These are phyloP conservation scores for Metschnikowia koreensis DNA, from an alignment of 805 yeast genomes.

Conservation along the genomic window DNA sequence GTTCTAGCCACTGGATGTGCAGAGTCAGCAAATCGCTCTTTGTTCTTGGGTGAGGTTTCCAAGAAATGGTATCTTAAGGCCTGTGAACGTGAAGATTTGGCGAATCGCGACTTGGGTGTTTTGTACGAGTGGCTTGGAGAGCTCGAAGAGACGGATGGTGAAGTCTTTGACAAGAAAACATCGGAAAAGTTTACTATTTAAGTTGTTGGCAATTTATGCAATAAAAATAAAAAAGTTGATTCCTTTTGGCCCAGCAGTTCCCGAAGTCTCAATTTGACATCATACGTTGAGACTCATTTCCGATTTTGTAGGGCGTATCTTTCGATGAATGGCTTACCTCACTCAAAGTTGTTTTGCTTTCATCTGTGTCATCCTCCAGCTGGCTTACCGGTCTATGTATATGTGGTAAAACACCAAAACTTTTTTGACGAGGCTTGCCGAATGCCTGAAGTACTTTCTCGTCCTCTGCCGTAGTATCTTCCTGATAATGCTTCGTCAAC, in stretches of 20 bases:
- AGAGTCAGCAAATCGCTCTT: slow-evolving; percentile 30
- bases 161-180: slow-evolving; percentile 16
- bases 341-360: slow-evolving; percentile 9
- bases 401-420: slow-evolving; percentile 17
- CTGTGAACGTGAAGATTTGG: slow-evolving; percentile 40
- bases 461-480: slow-evolving; percentile 4
- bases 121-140: slow-evolving; percentile 44
- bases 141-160: slow-evolving; percentile 23
- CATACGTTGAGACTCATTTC: slow-evolving; percentile 1
- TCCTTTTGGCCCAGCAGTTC: too few relatives aligned
- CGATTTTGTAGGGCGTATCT: neutral
- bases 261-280: neutral
- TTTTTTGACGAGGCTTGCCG: slow-evolving; percentile 12
- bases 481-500: slow-evolving; percentile 17
- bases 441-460: neutral
- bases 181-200: slow-evolving; percentile 13
- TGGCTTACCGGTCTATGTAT: neutral
- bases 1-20: slow-evolving; percentile 43
- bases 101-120: slow-evolving; percentile 41
- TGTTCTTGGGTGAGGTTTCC: slow-evolving; percentile 38
- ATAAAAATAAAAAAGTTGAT: too few relatives aligned
- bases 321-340: slow-evolving; percentile 7
- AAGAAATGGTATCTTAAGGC: slow-evolving; percentile 44
- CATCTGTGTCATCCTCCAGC: slow-evolving; percentile 13
- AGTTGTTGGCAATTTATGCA: neutral